Evolutionary conservation across 1,284 basidiomycete genomes (phyloP), one percentile per base, ranked within the genome.

Genomic region (Meripilus lineatus): DNA sequence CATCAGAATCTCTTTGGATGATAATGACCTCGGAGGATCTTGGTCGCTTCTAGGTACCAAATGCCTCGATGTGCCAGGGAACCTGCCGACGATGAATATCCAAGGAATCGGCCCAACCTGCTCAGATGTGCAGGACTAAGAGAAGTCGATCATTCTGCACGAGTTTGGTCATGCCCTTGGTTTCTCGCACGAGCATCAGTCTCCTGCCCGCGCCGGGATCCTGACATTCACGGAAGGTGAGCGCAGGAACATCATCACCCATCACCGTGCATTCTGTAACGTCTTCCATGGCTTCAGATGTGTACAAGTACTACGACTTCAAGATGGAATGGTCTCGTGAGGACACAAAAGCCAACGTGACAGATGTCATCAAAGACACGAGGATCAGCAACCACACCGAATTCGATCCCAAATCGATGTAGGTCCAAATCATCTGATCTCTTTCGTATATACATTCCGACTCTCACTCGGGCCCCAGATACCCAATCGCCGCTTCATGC

Each of bases 301-400:
- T n/a, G n/a, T n/a, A n/a, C n/a, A n/a, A n/a, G n/a, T n/a, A n/a
- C n/a, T n/a, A n/a, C n/a, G n/a, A n/a, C n/a, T n/a, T n/a, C n/a
- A n/a, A n/a, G n/a, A n/a, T n/a, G n/a, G n/a, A n/a, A n/a, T n/a
- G n/a, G n/a, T n/a, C n/a, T n/a, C n/a, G n/a, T n/a, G n/a, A n/a
- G n/a, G n/a, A n/a, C n/a, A n/a, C n/a, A n/a, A n/a, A n/a, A n/a
- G n/a, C n/a, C n/a, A n/a, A n/a, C n/a, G n/a, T n/a, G n/a, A n/a
- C n/a, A n/a, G n/a, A n/a, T n/a, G n/a, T n/a, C n/a, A n/a, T n/a
- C n/a, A n/a, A n/a, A n/a, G n/a, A n/a, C n/a, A n/a, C n/a, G n/a
- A n/a, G n/a, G n/a, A n/a, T n/a, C n/a, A n/a, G n/a, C n/a, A 55
- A 52, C 46, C 57, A 50, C 47, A 49, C 46, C 28, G 15, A 32